These are phyloP conservation scores for Candida ipomoeae DNA, from an alignment of 805 yeast species.

Conservation along the genomic window DNA sequence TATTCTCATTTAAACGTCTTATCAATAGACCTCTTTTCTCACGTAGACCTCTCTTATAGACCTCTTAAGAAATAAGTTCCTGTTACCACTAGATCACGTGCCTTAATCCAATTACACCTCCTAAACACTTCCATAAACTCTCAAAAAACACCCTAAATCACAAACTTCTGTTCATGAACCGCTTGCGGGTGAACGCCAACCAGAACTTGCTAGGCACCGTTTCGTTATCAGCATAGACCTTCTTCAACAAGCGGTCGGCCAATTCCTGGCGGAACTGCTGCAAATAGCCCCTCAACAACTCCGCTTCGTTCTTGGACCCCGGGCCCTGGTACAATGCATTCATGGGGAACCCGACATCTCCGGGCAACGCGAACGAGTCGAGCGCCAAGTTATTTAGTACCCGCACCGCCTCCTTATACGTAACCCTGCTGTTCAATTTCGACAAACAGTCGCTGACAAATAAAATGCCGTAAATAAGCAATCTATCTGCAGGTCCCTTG, in stretches of 20 bases:
- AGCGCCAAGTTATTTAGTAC: slow-evolving; percentile 79
- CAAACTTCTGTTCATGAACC: slow-evolving; percentile 90
- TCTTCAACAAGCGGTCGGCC: slow-evolving; percentile 70
- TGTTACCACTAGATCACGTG: too few relatives aligned
- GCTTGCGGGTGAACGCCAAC: slow-evolving; percentile 92
- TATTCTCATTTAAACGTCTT: too few relatives aligned
- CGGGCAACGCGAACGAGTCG: slow-evolving; percentile 88
- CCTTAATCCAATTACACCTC: too few relatives aligned
- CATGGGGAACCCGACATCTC: slow-evolving; percentile 91
- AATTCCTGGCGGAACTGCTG: slow-evolving; percentile 94
- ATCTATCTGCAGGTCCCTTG: slow-evolving; percentile 90
- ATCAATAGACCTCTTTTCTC: too few relatives aligned
- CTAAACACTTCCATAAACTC: too few relatives aligned
- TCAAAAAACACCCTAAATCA: slow-evolving; percentile 18
- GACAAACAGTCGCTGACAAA: slow-evolving; percentile 82
- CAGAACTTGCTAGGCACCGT: slow-evolving; percentile 80
- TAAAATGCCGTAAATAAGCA: slow-evolving; percentile 88
- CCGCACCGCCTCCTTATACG: slow-evolving; percentile 57
- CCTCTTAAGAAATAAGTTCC: too few relatives aligned
- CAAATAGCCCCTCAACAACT: slow-evolving; percentile 73
- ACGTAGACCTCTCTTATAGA: too few relatives aligned
- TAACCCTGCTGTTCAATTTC: slow-evolving; percentile 47
- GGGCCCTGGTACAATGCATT: slow-evolving; percentile 77
- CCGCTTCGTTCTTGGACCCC: slow-evolving; percentile 66
- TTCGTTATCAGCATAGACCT: slow-evolving; percentile 61